Evolutionary conservation across 768 basidiomycete species (phyloP).

Genomic region (Lentinula raphanica): DNA sequence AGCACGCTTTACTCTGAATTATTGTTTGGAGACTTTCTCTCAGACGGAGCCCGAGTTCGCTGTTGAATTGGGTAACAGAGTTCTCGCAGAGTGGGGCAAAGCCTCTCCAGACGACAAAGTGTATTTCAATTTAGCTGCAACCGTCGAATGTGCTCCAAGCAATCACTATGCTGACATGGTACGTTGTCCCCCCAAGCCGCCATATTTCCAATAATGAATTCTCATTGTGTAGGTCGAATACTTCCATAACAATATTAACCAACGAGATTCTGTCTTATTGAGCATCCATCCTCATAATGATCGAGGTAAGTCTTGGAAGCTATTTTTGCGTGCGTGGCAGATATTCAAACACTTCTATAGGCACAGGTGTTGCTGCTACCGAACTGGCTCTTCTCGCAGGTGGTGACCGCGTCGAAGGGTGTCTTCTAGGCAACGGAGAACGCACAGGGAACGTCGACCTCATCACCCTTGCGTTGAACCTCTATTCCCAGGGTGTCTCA

Average conservation of each 20-base stretch:
- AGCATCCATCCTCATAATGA: conserved; percentile 83
- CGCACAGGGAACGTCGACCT: conserved; percentile 84
- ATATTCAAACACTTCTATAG: conserved; percentile 21
- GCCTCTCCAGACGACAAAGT: conserved; percentile 59
- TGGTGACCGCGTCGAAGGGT: conserved; percentile 79
- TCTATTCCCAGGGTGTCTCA: conserved; percentile 77
- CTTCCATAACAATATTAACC: conserved; percentile 65
- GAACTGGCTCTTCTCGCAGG: conserved; percentile 77
- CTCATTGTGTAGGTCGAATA: conserved; percentile 57
- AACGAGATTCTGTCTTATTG: conserved; percentile 67
- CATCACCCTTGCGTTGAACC: conserved; percentile 76
- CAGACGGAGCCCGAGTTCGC: conserved; percentile 83
- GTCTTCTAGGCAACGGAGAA: conserved; percentile 82
- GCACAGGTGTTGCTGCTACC: conserved; percentile 74
- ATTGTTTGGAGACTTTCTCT: conserved; percentile 82
- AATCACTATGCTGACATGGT: conserved; percentile 84
- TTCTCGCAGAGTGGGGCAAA: conserved; percentile 67
- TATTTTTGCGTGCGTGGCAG: background rate
- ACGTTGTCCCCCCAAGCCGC: conserved; percentile 11
- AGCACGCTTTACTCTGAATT: conserved; percentile 74
- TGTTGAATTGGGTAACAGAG: conserved; percentile 58
- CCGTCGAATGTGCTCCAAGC: conserved; percentile 78
- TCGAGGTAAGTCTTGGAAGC: conserved; percentile 40
- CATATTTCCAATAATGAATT: background rate
- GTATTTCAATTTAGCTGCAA: conserved; percentile 82